These are phyloP conservation scores for Triticum timopheevii DNA, from an alignment of 176 grass and related monocot genomes.

Conservation along the genomic window DNA sequence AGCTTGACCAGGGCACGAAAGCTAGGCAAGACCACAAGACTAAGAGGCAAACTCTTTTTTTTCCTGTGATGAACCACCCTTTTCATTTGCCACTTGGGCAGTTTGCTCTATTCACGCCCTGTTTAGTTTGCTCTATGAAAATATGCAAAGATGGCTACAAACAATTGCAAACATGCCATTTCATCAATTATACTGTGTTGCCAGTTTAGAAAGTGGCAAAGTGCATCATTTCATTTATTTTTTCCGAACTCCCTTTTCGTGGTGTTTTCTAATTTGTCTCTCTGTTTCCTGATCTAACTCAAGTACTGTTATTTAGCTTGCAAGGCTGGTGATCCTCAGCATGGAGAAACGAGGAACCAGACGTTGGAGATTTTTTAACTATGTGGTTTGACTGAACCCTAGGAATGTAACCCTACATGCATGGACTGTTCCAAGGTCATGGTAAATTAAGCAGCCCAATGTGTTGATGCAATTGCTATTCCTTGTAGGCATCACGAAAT, in stretches of 20 bases:
- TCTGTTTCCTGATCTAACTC: too few relatives aligned
- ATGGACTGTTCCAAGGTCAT: background rate
- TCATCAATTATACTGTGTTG: background rate
- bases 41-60: background rate
- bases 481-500: background rate
- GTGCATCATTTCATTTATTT: background rate
- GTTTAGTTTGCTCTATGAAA: background rate
- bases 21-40: background rate
- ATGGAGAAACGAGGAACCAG: too few relatives aligned
- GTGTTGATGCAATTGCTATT: background rate
- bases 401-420: background rate
- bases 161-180: background rate
- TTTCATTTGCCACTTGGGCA: background rate
- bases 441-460: background rate
- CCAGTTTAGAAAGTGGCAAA: background rate
- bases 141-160: background rate
- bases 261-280: too few relatives aligned
- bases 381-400: background rate
- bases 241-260: background rate
- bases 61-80: background rate
- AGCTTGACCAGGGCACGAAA: background rate
- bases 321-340: too few relatives aligned
- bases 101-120: background rate
- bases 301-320: too few relatives aligned
- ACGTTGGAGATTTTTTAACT: background rate